These are phyloP conservation scores for Leptographium lundbergii DNA, from an alignment of 2,329 filamentous ascomycete species.

Conservation along the genomic window DNA sequence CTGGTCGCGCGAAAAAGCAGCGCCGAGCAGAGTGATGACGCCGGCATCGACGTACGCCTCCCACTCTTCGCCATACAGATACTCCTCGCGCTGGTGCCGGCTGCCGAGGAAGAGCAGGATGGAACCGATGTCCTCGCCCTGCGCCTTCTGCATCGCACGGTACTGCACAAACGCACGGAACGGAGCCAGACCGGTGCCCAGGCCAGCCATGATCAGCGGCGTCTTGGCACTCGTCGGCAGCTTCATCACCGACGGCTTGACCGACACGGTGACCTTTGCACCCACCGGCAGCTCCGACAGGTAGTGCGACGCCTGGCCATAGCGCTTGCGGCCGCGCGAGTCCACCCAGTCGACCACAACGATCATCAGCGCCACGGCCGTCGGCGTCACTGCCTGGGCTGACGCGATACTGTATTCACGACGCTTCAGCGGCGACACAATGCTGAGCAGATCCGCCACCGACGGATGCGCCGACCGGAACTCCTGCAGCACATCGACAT, in stretches of 20 bases:
- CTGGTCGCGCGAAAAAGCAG: slow-evolving; percentile 94
- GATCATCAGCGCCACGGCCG: slow-evolving; percentile 84
- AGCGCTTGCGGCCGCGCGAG: slow-evolving; percentile 72
- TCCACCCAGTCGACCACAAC: slow-evolving; percentile 96
- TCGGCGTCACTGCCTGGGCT: slow-evolving; percentile 86
- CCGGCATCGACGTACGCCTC: slow-evolving; percentile 94
- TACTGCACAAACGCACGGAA: slow-evolving; percentile 99
- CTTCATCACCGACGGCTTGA: slow-evolving; percentile 99
- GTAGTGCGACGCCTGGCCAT: slow-evolving; percentile 87
- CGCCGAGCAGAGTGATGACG: slow-evolving; percentile 84
- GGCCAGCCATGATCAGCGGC: slow-evolving; percentile 95
- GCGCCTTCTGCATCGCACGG: slow-evolving; percentile 94
- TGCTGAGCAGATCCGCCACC: slow-evolving; percentile 79
- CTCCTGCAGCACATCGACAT: slow-evolving; percentile 78
- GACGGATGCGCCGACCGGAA: slow-evolving; percentile 78
- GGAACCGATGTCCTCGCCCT: slow-evolving; percentile 85
- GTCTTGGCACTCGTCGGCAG: slow-evolving; percentile 77
- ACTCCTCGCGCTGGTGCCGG: slow-evolving; percentile 95
- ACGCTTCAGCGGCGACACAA: slow-evolving; percentile 86
- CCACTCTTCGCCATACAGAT: slow-evolving; percentile 98
- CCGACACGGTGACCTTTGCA: slow-evolving; percentile 72
- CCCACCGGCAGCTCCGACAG: slow-evolving; percentile 66
- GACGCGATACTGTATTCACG: slow-evolving; percentile 99
- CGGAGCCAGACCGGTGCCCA: slow-evolving; percentile 95
- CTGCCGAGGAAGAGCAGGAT: slow-evolving; percentile 95